Conservation (phyloP, 768 basidiomycete species). For the Lepiota venenata region DNA sequence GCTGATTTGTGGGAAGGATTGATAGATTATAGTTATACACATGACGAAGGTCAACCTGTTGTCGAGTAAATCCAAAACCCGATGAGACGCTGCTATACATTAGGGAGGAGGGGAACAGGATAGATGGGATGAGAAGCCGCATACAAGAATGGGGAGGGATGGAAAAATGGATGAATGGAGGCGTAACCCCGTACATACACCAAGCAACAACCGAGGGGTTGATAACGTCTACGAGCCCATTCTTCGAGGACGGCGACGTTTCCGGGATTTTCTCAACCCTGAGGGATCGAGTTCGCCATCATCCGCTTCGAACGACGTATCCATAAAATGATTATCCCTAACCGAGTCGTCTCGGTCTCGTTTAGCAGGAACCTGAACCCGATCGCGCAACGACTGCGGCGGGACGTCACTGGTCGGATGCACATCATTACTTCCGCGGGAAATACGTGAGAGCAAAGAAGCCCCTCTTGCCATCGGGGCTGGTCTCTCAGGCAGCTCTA, state of each 20-base stretch:
- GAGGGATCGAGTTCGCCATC: constrained; percentile 5
- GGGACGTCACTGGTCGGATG: background rate
- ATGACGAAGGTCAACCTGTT: constrained; percentile 10
- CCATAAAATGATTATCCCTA: background rate
- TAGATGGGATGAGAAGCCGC: background rate
- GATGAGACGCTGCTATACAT: constrained; percentile 10
- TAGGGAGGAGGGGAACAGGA: constrained; percentile 3
- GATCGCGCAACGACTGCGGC: constrained; percentile 12
- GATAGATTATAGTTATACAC: constrained; percentile 14
- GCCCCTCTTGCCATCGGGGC: constrained; percentile 2
- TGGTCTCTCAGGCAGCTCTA: background rate
- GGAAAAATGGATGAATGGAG: constrained; percentile 1
- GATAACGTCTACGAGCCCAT: constrained; percentile 7
- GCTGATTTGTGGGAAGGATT: constrained; percentile 10
- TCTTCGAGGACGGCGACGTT: constrained; percentile 5
- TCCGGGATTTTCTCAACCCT: constrained; percentile 1
- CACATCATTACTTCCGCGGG: constrained; percentile 1
- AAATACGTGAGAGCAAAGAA: constrained; percentile 10
- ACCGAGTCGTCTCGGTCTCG: constrained; percentile 10
- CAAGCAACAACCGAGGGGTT: background rate
- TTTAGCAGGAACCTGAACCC: constrained; percentile 12
- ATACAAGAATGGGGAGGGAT: constrained; percentile 5
- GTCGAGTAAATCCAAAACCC: constrained; percentile 12
- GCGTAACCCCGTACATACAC: background rate
- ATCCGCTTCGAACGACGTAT: constrained; percentile 1